These are phyloP conservation scores for Phytomonas serpens DNA, from an alignment of 208 protist species.

Conservation along the genomic window DNA sequence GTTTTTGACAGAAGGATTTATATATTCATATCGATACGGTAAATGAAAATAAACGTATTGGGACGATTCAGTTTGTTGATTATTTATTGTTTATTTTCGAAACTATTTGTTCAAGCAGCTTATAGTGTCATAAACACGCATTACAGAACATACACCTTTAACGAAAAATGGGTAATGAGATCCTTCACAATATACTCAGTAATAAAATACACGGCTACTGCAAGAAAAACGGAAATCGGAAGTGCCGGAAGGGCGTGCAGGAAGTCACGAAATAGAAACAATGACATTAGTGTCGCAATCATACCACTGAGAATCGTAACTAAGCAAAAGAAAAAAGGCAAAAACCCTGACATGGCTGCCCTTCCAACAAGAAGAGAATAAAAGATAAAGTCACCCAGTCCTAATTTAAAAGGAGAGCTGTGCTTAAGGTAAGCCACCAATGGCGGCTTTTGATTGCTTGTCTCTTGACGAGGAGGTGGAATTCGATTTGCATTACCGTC, in stretches of 20 bases:
- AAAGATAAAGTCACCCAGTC: slow-evolving; percentile 87
- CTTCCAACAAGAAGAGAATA: slow-evolving; percentile 72
- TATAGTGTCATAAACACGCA: background rate
- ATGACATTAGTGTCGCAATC: slow-evolving; percentile 40
- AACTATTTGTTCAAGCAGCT: slow-evolving; percentile 1
- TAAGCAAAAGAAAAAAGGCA: slow-evolving; percentile 52
- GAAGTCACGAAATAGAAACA: slow-evolving; percentile 37
- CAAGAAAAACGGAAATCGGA: slow-evolving; percentile 71
- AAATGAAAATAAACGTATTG: background rate
- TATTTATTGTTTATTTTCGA: background rate
- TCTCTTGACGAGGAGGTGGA: background rate
- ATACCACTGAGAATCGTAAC: slow-evolving; percentile 53
- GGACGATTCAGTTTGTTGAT: background rate
- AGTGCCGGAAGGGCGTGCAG: slow-evolving; percentile 65
- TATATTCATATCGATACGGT: too few species aligned
- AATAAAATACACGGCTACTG: slow-evolving; percentile 37
- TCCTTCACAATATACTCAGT: slow-evolving; percentile 17
- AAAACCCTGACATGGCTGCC: slow-evolving; percentile 34
- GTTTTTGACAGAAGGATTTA: too few species aligned
- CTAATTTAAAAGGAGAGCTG: slow-evolving; percentile 55
- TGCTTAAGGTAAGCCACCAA: slow-evolving; percentile 4
- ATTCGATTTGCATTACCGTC: background rate
- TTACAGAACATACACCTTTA: slow-evolving; percentile 3
- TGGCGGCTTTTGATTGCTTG: background rate
- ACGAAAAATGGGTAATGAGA: slow-evolving; percentile 4